Percentiles rank a stretch among this genome's conserved stretches.
Evolutionary conservation across 352 stramenopile genomes (phyloP).

Genomic region (Blastocystis sp.): DNA sequence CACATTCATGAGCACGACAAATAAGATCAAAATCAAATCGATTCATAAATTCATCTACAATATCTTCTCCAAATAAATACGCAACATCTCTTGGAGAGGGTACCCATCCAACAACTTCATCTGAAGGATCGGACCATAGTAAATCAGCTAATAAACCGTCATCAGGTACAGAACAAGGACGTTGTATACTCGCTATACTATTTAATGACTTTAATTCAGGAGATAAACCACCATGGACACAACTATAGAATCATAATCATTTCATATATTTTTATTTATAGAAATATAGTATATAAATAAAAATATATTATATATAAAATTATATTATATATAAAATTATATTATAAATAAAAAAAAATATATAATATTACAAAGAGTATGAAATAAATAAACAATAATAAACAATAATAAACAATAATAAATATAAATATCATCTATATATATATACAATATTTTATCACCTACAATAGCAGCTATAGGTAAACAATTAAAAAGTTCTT

Average conservation of each 20-base stretch:
- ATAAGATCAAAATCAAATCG: constrained; percentile 85
- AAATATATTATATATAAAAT: no score
- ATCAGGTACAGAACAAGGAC: constrained; percentile 65
- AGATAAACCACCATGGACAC: constrained; percentile 67
- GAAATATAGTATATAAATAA: no score
- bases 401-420: no score
- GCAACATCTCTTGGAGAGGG: constrained; percentile 84
- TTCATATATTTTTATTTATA: no score
- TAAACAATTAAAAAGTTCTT: constrained; percentile 41
- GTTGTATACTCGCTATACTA: constrained; percentile 53
- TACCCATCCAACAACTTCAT: constrained; percentile 55
- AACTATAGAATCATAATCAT: no score
- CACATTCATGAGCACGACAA: constrained; percentile 82
- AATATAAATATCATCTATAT: no score
- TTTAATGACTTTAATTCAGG: constrained; percentile 61
- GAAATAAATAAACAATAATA: no score
- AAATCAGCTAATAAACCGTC: constrained; percentile 61
- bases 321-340: no score
- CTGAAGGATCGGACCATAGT: constrained; percentile 59
- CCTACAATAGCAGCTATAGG: constrained; percentile 37
- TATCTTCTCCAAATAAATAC: constrained; percentile 86
- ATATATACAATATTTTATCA: constrained; percentile 23
- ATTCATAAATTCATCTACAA: constrained; percentile 81
- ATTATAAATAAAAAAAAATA: no score
- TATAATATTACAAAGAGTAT: no score